Evolutionary conservation across 2,329 filamentous ascomycete species (phyloP).

Genomic region (Anthostomella pinea): DNA sequence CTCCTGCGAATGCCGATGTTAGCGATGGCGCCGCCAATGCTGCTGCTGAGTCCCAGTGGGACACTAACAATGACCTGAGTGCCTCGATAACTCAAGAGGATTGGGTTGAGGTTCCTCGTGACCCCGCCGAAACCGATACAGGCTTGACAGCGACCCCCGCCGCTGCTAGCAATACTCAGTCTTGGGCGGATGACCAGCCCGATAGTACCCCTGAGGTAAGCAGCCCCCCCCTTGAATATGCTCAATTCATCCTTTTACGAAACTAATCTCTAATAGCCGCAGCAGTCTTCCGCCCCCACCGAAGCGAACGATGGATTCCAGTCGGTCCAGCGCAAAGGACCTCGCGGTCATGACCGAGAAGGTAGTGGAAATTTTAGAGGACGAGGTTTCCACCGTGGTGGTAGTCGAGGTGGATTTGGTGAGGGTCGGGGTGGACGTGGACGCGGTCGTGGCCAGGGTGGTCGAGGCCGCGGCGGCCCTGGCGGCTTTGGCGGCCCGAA

Average conservation of each 20-base stretch:
- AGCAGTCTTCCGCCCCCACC: constrained; percentile 22
- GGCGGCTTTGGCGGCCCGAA: constrained; percentile 27
- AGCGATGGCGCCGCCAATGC: constrained; percentile 54
- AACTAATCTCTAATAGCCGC: constrained; percentile 9
- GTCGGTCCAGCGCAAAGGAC: constrained; percentile 32
- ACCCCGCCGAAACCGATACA: constrained; percentile 71
- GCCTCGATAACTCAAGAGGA: constrained; percentile 54
- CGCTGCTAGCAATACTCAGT: constrained; percentile 54
- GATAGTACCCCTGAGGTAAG: constrained; percentile 47
- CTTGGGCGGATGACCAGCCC: constrained; percentile 80
- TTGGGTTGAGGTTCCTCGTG: constrained; percentile 74
- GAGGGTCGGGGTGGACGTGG: constrained; percentile 31
- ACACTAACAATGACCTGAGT: constrained; percentile 44
- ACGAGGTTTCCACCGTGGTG: constrained; percentile 30
- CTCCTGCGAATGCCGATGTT: constrained; percentile 50
- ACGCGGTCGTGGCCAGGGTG: constrained; percentile 27
- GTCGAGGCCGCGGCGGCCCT: constrained; percentile 23
- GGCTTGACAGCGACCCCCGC: constrained; percentile 61
- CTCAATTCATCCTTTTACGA: neutral
- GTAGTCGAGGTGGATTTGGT: constrained; percentile 25
- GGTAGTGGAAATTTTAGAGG: constrained; percentile 28
- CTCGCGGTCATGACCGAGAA: constrained; percentile 30
- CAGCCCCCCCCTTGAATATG: constrained; percentile 5
- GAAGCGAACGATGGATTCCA: constrained; percentile 33
- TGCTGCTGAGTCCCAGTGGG: constrained; percentile 66